Conservation (phyloP, 495 filamentous ascomycete species). For the Penicillium roqueforti region DNA sequence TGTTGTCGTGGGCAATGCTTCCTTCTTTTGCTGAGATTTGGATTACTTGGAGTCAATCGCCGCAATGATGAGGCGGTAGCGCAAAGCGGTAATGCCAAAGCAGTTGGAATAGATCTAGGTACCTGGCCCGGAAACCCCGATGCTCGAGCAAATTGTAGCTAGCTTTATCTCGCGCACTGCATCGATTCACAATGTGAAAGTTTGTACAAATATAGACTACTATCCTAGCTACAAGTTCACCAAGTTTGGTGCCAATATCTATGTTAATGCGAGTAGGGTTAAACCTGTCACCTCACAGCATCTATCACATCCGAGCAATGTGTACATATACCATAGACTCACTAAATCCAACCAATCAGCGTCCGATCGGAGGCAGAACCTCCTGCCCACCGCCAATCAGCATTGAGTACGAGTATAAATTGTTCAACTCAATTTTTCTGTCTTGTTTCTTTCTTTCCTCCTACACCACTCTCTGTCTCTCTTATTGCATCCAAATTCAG, state of each 20-base stretch:
- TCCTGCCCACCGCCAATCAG: background rate
- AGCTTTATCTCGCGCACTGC: background rate
- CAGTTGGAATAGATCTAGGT: no score
- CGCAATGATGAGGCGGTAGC: background rate
- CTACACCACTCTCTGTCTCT: background rate
- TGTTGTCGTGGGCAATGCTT: background rate
- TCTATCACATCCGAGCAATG: background rate
- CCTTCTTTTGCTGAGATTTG: background rate
- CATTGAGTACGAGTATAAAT: background rate
- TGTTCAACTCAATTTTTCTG: background rate
- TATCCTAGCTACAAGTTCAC: background rate
- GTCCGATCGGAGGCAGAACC: background rate
- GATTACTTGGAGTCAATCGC: background rate
- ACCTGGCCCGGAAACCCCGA: background rate
- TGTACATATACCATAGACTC: background rate
- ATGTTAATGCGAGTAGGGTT: background rate
- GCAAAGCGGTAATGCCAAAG: no score
- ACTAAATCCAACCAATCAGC: background rate
- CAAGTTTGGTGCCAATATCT: background rate
- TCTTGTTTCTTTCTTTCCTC: background rate
- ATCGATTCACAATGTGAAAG: background rate
- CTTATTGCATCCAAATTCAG: background rate
- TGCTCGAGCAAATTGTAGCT: background rate
- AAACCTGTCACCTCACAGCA: background rate
- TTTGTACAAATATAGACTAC: background rate